Evolutionary conservation across 2,329 filamentous ascomycete species (phyloP).

Genomic region (Tolypocladium pustulatum): DNA sequence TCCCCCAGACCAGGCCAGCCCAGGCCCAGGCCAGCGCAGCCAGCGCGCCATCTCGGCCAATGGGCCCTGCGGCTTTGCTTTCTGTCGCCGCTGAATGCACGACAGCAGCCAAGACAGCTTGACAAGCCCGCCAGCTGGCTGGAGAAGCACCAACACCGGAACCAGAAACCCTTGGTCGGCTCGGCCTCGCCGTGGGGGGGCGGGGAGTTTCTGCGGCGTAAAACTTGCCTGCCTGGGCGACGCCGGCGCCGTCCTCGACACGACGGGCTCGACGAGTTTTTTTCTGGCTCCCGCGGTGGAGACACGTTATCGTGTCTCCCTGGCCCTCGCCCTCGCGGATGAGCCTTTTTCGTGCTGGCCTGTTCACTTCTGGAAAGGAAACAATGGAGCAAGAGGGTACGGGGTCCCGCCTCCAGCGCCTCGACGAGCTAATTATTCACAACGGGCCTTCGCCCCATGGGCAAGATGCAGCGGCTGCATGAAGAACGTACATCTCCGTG

Average conservation of each 20-base stretch:
- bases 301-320: background rate
- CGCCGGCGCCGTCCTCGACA: too few species aligned
- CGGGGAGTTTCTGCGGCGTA: background rate
- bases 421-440: background rate
- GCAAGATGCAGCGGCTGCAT: background rate
- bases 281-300: constrained; percentile 5
- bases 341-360: constrained; percentile 4
- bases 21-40: background rate
- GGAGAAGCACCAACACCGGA: too few species aligned
- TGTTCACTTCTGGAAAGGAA: background rate
- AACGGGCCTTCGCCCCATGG: background rate
- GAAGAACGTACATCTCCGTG: background rate
- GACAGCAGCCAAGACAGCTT: background rate
- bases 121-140: too few species aligned
- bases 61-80: background rate
- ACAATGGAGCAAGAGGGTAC: background rate
- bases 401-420: background rate
- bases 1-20: background rate
- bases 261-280: constrained; percentile 4
- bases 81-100: background rate
- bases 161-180: background rate
- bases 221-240: background rate
- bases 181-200: background rate
- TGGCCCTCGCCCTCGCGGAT: constrained; percentile 2
- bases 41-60: background rate